A percentile compares a stretch with the other conserved stretches of the same genome.
Evolutionary conservation across 768 basidiomycete species (phyloP).

Genomic region (Termitomyces sp.): DNA sequence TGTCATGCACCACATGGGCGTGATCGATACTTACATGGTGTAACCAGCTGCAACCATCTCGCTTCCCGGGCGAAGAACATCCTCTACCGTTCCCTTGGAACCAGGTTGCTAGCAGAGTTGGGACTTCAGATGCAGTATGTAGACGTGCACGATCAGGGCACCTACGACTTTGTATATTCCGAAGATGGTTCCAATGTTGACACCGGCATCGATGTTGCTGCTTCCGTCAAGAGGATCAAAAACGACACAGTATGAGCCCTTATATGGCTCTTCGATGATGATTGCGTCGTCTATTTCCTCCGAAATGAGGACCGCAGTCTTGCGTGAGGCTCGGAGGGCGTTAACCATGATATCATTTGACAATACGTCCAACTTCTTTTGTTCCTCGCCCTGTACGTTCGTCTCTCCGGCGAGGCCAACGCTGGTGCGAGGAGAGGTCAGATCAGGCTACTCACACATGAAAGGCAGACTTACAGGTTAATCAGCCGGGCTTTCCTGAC

Average conservation of each 20-base stretch:
- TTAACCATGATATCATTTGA: constrained; percentile 99
- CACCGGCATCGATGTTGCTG: constrained; percentile 98
- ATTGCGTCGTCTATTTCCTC: constrained; percentile 94
- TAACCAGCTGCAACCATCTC: constrained; percentile 99
- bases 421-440: constrained; percentile 33
- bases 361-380: constrained; percentile 98
- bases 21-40: constrained; percentile 67
- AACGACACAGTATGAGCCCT: constrained; percentile 93
- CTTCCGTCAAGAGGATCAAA: constrained; percentile 97
- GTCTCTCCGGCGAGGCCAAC: constrained; percentile 95
- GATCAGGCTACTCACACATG: not conserved
- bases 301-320: constrained; percentile 93
- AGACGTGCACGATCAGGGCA: constrained; percentile 10
- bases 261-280: constrained; percentile 75
- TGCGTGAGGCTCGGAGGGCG: constrained; percentile 91
- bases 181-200: constrained; percentile 97
- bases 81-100: constrained; percentile 73
- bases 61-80: constrained; percentile 89
- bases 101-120: constrained; percentile 49
- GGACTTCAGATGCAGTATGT: not conserved
- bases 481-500: constrained; percentile 96
- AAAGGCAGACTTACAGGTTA: constrained; percentile 67
- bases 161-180: constrained; percentile 90
- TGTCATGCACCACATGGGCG: not conserved
- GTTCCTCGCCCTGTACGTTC: constrained; percentile 97